Base-by-base conservation (phyloP, 1,139 yeast genomes). In the Geotrichum klebahnii region DNA sequence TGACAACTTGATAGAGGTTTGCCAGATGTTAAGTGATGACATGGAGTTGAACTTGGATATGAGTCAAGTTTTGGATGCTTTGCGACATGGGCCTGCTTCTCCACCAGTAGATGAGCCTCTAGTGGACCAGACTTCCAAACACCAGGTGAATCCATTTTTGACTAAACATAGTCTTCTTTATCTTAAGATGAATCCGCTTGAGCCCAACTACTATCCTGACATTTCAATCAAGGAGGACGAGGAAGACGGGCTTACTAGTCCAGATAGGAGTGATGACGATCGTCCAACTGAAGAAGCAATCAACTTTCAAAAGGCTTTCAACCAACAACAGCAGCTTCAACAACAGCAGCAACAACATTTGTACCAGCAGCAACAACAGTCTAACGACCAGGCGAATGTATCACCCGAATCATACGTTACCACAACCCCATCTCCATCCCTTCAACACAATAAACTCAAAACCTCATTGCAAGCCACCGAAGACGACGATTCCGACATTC, bases 1-100 rank as follows among this genome's bases (percentile, higher is more conserved):
- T 22, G 45, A 46, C 22, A 46, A 40, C 28, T 23, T 46, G 17
- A 16, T 46, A 17, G 41, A 40, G 16, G 50, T 46, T 12, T 46
- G 50, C 29, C 22, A 33, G n/a, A 33, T 34, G 35, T 24, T 40
- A 8, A 16, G 28, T 12, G 50, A 46, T 12, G 50, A 26, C 20
- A 31, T 29, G 16, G 16, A 17, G 29, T 23, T 32, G 20, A 29
- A 31, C 1, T 28, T 22, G 16, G 31, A 29, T 16, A 24, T 37
- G 31, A 34, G 34, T 6, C 14, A 24, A 6, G 26, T 43, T 8
- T 14, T 43, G 4, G 17, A 24, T 12, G 46, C 34, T 4, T 19
- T 43, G 26, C 32, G 46, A 17, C 33, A 28, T 2, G 46, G 46
- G 8, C 46, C 46, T 5, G 40, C 40, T 3, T 19, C 31, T n/a